Evolutionary conservation across 148 eudicot genomes (phyloP).

Genomic region (Camellia japonica): DNA sequence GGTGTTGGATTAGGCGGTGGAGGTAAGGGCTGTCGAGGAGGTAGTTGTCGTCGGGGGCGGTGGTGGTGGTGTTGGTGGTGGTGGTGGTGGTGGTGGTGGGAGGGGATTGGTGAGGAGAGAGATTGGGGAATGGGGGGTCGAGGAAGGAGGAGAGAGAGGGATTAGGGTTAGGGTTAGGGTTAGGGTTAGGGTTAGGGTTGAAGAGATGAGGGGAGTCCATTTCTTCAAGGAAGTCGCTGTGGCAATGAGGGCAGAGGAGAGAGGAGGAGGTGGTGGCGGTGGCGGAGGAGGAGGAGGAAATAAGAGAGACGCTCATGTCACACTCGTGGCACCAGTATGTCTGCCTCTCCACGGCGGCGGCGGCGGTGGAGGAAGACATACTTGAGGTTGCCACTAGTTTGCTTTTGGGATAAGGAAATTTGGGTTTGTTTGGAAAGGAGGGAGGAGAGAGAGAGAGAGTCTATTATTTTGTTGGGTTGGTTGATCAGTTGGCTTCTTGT

Average conservation of each 20-base stretch:
- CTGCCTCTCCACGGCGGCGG: too few species aligned
- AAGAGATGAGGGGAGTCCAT: slow-evolving; percentile 18
- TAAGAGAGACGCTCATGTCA: too few species aligned
- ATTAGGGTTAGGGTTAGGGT: too few species aligned
- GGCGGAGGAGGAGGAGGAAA: slow-evolving; percentile 23
- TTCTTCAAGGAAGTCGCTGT: slow-evolving; percentile 30
- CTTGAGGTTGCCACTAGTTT: too few species aligned
- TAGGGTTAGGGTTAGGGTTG: slow-evolving; percentile 11
- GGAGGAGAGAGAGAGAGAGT: too few species aligned
- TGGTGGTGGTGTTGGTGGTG: background rate
- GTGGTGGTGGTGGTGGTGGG: background rate
- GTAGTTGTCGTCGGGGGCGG: slow-evolving; percentile 26
- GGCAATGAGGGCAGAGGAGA: slow-evolving; percentile 45
- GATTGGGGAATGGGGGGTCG: background rate
- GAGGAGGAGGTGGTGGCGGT: slow-evolving; percentile 18
- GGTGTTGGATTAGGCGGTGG: slow-evolving; percentile 33
- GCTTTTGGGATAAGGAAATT: too few species aligned
- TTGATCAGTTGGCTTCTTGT: too few species aligned
- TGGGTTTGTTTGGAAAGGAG: too few species aligned
- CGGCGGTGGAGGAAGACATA: too few species aligned
- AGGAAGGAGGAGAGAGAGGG: background rate
- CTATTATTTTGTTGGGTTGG: too few species aligned
- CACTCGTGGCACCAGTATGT: too few species aligned
- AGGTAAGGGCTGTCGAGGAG: slow-evolving; percentile 37
- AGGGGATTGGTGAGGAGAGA: background rate